Conservation (phyloP, 75 land plant genomes). For the Azolla pinnata region DNA sequence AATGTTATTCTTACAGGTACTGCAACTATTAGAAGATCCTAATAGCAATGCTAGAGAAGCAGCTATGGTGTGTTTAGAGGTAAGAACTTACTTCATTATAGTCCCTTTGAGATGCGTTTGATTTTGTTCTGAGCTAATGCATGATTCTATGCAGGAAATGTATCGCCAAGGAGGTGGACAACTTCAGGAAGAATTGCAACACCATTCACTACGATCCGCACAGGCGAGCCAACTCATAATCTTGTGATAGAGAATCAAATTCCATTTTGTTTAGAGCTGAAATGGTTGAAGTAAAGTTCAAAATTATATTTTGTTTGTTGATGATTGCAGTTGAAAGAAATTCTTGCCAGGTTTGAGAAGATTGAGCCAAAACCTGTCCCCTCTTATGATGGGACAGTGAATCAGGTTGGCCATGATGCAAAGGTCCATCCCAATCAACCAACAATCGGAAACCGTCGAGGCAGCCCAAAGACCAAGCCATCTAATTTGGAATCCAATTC, state of each 20-base stretch:
- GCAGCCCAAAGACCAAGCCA: slow-evolving; percentile 72
- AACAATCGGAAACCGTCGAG: slow-evolving; percentile 29
- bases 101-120: not conserved
- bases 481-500: slow-evolving; percentile 33
- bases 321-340: slow-evolving; percentile 71
- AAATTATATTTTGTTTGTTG: not conserved
- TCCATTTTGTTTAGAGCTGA: no score
- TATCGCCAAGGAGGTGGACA: slow-evolving; percentile 84
- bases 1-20: slow-evolving; percentile 39
- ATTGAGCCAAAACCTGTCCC: slow-evolving; percentile 62
- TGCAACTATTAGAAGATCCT: slow-evolving; percentile 82
- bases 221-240: slow-evolving; percentile 26
- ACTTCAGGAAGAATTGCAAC: slow-evolving; percentile 75
- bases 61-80: slow-evolving; percentile 88
- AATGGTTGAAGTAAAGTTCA: no score
- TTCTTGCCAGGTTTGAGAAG: slow-evolving; percentile 69
- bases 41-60: slow-evolving; percentile 90
- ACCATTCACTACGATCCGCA: slow-evolving; percentile 52
- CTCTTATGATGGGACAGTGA: slow-evolving; percentile 37
- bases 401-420: slow-evolving; percentile 23
- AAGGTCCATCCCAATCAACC: slow-evolving; percentile 27
- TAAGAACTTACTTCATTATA: slow-evolving; percentile 10
- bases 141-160: slow-evolving; percentile 59
- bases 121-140: not conserved
- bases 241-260: not conserved